phyloP scores from a whole-genome alignment of 495 filamentous ascomycete genomes.

The Neohortaea acidophila region DNA sequence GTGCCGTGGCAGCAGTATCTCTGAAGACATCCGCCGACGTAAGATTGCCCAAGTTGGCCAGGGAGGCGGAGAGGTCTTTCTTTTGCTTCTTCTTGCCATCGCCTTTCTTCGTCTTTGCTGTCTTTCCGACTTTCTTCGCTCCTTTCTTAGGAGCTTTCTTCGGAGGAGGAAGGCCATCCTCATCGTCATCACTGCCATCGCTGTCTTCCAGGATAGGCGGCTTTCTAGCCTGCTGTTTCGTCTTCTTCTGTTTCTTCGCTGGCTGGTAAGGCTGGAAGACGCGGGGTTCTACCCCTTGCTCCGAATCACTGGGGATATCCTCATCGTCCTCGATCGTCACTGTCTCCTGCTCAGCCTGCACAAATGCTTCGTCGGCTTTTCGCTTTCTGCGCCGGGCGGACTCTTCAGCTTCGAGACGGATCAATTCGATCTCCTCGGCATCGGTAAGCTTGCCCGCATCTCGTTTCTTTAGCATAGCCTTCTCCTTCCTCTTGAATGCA shows the following conservation, averaged over 20 bases:
- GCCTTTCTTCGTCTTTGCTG: neutral
- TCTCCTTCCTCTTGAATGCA: neutral
- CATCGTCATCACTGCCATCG: neutral
- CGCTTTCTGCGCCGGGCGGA: neutral
- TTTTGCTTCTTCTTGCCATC: slow-evolving; percentile 3
- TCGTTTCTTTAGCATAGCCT: neutral
- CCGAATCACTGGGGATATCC: neutral
- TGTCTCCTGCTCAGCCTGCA: slow-evolving; percentile 3
- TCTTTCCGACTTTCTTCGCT: slow-evolving; percentile 3
- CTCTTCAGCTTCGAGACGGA: slow-evolving; percentile 4
- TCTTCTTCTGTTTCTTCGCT: neutral
- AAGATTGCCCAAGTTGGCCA: slow-evolving; percentile 6
- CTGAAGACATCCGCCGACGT: slow-evolving; percentile 18
- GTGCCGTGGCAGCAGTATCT: slow-evolving; percentile 13
- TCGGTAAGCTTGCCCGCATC: slow-evolving; percentile 2
- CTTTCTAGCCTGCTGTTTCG: neutral
- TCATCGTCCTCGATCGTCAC: neutral
- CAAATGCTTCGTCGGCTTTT: slow-evolving; percentile 5
- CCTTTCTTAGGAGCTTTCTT: neutral
- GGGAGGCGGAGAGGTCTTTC: neutral
- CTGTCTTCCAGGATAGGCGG: too few relatives aligned
- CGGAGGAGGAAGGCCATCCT: neutral
- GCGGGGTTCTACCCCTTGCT: too few relatives aligned
- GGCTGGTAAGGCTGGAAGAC: neutral
- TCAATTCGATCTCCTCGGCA: slow-evolving; percentile 11